Evolutionary conservation across 1,139 yeast genomes (phyloP).

Genomic region (Debaryomyces udenii): DNA sequence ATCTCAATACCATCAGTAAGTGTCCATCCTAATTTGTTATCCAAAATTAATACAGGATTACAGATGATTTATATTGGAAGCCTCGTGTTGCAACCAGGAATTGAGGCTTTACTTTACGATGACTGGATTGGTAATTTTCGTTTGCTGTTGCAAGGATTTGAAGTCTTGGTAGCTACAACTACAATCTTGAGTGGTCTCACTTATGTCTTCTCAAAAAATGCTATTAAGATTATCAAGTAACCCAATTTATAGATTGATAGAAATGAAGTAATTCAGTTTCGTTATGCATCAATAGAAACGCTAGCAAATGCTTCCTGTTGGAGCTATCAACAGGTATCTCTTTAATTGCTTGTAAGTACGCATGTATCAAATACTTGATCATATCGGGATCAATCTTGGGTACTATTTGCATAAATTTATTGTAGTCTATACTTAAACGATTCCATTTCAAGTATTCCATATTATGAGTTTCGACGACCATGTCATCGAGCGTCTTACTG

Average conservation of each 20-base stretch:
- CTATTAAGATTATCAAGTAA: constrained; percentile 52
- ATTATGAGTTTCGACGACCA: constrained; percentile 3
- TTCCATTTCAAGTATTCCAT: constrained; percentile 6
- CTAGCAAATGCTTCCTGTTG: constrained; percentile 11
- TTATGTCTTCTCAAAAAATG: constrained; percentile 68
- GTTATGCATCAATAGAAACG: constrained; percentile 12
- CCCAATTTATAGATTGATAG: constrained; percentile 13
- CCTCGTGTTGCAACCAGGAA: constrained; percentile 67
- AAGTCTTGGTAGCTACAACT: constrained; percentile 65
- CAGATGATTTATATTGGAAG: constrained; percentile 90
- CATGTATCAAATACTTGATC: constrained; percentile 3
- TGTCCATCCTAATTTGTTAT: constrained; percentile 85
- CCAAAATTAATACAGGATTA: constrained; percentile 85
- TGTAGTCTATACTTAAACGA: constrained; percentile 6
- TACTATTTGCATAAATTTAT: constrained; percentile 5
- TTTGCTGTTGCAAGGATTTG: constrained; percentile 21
- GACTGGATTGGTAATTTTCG: constrained; percentile 16
- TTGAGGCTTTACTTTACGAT: constrained; percentile 33
- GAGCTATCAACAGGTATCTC: constrained; percentile 1
- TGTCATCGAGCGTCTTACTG: constrained; percentile 3
- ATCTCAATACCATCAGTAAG: constrained; percentile 81
- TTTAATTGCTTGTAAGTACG: constrained; percentile 5
- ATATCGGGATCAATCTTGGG: constrained; percentile 1
- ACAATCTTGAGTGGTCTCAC: constrained; percentile 80
- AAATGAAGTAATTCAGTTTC: constrained; percentile 10